A percentile compares a stretch with the other conserved stretches of the same genome.
These are phyloP conservation scores for Paraglomus brasilianum DNA, from an alignment of 192 early-diverging fungal genomes.

Conservation along the genomic window DNA sequence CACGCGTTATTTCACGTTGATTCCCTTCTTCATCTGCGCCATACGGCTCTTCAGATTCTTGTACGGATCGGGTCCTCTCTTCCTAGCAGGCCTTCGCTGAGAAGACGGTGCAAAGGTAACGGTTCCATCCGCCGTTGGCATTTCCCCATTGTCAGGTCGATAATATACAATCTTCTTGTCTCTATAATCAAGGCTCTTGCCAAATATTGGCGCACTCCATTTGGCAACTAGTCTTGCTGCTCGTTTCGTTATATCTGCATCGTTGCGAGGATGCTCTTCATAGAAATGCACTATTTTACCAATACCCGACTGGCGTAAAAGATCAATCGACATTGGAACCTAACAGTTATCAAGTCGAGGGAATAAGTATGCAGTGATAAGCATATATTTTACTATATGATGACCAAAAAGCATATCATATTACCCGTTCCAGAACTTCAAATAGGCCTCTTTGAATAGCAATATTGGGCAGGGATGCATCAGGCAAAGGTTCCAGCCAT, in stretches of 20 bases:
- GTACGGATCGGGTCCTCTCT: too few relatives aligned
- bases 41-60: too few relatives aligned
- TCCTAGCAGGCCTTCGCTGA: too few relatives aligned
- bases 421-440: slow-evolving; percentile 59
- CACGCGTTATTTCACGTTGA: too few relatives aligned
- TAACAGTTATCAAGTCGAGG: slow-evolving; percentile 24
- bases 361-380: too few relatives aligned
- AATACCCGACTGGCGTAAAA: slow-evolving; percentile 72
- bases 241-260: slow-evolving; percentile 53
- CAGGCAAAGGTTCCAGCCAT: slow-evolving; percentile 89
- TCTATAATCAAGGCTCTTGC: slow-evolving; percentile 63
- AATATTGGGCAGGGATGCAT: slow-evolving; percentile 79
- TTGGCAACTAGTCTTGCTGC: slow-evolving; percentile 74
- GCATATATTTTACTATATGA: too few relatives aligned
- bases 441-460: slow-evolving; percentile 80
- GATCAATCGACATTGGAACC: slow-evolving; percentile 64
- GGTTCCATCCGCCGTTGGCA: too few relatives aligned
- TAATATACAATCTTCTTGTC: slow-evolving; percentile 32
- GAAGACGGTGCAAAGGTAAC: too few relatives aligned
- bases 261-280: slow-evolving; percentile 70
- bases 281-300: slow-evolving; percentile 84
- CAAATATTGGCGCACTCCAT: slow-evolving; percentile 80
- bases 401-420: background rate
- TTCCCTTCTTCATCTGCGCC: too few relatives aligned
- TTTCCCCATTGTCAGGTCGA: too few relatives aligned